Evolutionary conservation across 208 protist species (phyloP).

Genomic region (Acanthamoeba castellanii): DNA sequence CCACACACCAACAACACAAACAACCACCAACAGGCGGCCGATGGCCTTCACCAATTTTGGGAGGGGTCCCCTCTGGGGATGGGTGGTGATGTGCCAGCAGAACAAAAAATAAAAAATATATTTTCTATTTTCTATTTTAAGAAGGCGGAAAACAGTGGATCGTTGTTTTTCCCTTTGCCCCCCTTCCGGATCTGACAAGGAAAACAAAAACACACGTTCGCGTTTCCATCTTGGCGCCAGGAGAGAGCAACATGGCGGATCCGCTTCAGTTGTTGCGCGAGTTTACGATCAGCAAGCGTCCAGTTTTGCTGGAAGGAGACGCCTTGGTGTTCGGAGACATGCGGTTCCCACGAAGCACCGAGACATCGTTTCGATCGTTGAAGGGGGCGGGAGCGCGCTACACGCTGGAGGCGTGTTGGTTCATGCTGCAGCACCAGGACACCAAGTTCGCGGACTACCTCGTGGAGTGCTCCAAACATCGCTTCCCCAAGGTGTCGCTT

Average conservation of each 20-base stretch:
- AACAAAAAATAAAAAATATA: no score
- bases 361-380: slow-evolving; percentile 7
- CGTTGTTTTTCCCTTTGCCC: no score
- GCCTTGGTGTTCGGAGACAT: slow-evolving; percentile 32
- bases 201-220: no score
- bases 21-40: no score
- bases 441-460: slow-evolving; percentile 35
- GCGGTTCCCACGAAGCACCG: slow-evolving; percentile 1
- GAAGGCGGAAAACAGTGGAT: no score
- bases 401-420: slow-evolving; percentile 56
- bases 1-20: no score
- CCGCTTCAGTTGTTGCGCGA: slow-evolving; percentile 27
- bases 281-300: slow-evolving; percentile 19
- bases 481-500: slow-evolving; percentile 39
- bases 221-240: no score
- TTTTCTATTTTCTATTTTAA: no score
- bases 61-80: no score
- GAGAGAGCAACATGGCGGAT: slow-evolving; percentile 5
- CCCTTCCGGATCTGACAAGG: no score
- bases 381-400: slow-evolving; percentile 17
- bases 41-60: no score
- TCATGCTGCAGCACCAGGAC: slow-evolving; percentile 24
- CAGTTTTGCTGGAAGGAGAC: neutral
- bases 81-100: no score
- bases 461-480: neutral